Percentiles rank a stretch among this genome's conserved stretches.
phyloP scores from a whole-genome alignment of 2,329 filamentous ascomycete species.

The Lizonia empirigonia region DNA sequence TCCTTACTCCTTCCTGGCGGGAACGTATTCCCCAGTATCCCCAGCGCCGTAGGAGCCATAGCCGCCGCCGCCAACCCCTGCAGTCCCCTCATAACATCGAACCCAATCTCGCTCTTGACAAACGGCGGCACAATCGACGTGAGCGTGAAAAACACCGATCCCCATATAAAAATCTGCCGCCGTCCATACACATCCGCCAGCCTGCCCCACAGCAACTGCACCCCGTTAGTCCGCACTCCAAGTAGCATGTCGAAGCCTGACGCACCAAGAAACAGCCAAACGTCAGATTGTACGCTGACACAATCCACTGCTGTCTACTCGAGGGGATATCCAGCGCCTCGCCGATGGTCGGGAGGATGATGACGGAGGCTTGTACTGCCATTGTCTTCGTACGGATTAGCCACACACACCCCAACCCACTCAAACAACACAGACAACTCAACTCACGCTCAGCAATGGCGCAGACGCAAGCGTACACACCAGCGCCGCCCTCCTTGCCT shows the following conservation, averaged over 20 bases:
- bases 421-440: too few relatives aligned
- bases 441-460: constrained; percentile 43
- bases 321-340: constrained; percentile 62
- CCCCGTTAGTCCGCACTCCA: neutral
- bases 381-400: too few relatives aligned
- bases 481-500: constrained; percentile 37
- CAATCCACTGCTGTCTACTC: constrained; percentile 67
- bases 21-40: constrained; percentile 71
- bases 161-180: constrained; percentile 67
- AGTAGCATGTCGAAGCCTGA: neutral
- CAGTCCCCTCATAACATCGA: constrained; percentile 69
- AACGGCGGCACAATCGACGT: constrained; percentile 67
- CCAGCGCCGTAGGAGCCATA: constrained; percentile 73
- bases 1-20: constrained; percentile 71
- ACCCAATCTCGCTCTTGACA: constrained; percentile 68
- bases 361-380: constrained; percentile 64
- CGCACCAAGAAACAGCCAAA: constrained; percentile 67
- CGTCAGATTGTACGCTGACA: constrained; percentile 68
- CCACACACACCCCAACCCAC: too few relatives aligned
- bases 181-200: constrained; percentile 72
- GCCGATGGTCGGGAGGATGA: constrained; percentile 67
- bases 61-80: constrained; percentile 72
- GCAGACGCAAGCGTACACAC: constrained; percentile 36
- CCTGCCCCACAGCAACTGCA: constrained; percentile 65
- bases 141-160: constrained; percentile 66